These are phyloP conservation scores for Huntiella savannae DNA, from an alignment of 2,329 filamentous ascomycete genomes.

Conservation along the genomic window DNA sequence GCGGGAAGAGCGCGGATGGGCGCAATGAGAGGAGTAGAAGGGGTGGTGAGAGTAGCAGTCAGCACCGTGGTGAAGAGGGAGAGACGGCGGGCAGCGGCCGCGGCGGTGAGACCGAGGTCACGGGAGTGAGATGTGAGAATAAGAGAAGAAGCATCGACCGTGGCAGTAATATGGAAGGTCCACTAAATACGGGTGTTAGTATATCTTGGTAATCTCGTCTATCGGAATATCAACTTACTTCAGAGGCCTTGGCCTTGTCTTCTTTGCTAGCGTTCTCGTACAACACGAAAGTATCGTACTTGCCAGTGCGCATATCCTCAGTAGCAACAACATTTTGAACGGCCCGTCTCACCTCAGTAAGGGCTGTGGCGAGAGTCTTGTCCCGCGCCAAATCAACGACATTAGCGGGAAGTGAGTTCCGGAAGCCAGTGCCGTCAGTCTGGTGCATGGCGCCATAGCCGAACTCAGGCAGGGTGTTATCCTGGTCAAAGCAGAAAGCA, in stretches of 20 bases:
- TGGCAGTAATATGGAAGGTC: constrained; percentile 14
- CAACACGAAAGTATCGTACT: constrained; percentile 3
- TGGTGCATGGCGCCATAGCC: constrained; percentile 11
- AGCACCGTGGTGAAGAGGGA: constrained; percentile 14
- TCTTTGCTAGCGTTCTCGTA: constrained; percentile 7
- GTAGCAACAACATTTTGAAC: neutral
- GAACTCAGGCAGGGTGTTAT: constrained; percentile 12
- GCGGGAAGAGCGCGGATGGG: constrained; percentile 12
- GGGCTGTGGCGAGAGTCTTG: neutral
- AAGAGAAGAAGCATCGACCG: constrained; percentile 10
- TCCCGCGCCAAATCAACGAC: constrained; percentile 8
- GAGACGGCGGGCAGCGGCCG: constrained; percentile 12
- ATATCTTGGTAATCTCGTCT: neutral
- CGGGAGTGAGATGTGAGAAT: constrained; percentile 13
- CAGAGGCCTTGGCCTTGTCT: constrained; percentile 3
- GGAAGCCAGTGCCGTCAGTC: neutral
- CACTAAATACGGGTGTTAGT: constrained; percentile 10
- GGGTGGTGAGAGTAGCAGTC: constrained; percentile 10
- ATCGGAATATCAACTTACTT: constrained; percentile 4
- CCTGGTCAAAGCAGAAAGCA: constrained; percentile 14
- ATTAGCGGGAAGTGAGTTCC: constrained; percentile 5
- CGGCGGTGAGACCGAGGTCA: constrained; percentile 11
- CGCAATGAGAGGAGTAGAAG: constrained; percentile 3
- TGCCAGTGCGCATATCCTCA: neutral
- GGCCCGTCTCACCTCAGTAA: neutral